These are phyloP conservation scores for Dactylellina parvicollis DNA, from an alignment of 2,329 filamentous ascomycete genomes.

Conservation along the genomic window DNA sequence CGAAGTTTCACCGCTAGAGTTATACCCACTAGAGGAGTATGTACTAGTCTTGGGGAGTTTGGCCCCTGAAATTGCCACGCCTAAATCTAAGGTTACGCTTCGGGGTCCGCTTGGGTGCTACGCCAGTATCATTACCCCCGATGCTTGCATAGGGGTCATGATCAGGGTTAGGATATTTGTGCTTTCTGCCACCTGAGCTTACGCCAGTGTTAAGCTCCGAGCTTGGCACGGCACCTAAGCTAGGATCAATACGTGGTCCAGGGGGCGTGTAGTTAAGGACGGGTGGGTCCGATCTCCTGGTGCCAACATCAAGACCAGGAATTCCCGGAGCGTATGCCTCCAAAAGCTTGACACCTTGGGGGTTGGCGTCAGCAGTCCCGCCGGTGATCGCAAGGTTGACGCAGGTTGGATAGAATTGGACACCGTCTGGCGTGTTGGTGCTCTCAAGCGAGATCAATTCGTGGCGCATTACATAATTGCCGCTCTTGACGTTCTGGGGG, in stretches of 20 bases:
- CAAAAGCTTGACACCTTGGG: constrained; percentile 59
- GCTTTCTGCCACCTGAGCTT: constrained; percentile 2
- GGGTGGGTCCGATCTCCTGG: constrained; percentile 20
- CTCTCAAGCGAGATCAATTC: constrained; percentile 65
- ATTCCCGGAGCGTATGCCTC: constrained; percentile 60
- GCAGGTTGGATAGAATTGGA: constrained; percentile 67
- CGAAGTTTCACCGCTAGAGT: no score
- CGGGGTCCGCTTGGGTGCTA: no score
- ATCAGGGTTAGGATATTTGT: constrained; percentile 16
- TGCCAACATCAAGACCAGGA: constrained; percentile 55
- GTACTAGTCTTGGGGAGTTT: no score
- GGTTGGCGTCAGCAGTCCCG: constrained; percentile 57
- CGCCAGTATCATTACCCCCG: no score
- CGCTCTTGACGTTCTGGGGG: constrained; percentile 60
- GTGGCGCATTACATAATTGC: constrained; percentile 67
- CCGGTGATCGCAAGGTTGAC: constrained; percentile 65
- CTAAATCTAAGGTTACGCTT: no score
- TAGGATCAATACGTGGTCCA: constrained; percentile 37
- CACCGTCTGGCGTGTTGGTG: constrained; percentile 63
- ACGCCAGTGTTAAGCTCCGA: constrained; percentile 25
- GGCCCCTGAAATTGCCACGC: no score
- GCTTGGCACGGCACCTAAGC: constrained; percentile 1
- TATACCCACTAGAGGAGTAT: no score
- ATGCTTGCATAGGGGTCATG: constrained; percentile 16
- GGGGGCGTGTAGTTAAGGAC: constrained; percentile 51